A percentile compares a stretch with the other conserved stretches of the same genome.
These are phyloP conservation scores for Pugionium cornutum DNA, from an alignment of 345 rosid genomes.

Conservation along the genomic window DNA sequence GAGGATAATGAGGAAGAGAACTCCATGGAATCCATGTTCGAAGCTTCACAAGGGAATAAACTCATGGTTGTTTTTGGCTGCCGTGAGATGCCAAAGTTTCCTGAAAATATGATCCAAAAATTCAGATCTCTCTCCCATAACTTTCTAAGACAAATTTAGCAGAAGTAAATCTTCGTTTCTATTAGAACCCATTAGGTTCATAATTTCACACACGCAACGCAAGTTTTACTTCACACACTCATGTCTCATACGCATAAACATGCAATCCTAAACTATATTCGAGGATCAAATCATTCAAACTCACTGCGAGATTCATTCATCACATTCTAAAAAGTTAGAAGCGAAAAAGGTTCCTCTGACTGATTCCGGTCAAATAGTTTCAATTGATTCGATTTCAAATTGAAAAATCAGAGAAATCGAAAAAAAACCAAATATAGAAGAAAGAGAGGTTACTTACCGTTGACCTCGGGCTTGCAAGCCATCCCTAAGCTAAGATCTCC, in stretches of 20 bases:
- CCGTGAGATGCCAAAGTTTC: constrained; percentile 26
- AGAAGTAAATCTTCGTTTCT: constrained; percentile 1
- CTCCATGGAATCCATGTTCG: constrained; percentile 36
- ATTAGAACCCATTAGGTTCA: not conserved
- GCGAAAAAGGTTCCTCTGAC: not conserved
- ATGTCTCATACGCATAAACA: not conserved
- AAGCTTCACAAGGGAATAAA: constrained; percentile 58
- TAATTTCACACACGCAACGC: not conserved
- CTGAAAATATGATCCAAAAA: constrained; percentile 24
- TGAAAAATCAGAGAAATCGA: no score
- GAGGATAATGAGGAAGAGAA: constrained; percentile 42
- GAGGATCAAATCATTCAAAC: constrained; percentile 1
- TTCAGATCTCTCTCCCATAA: constrained; percentile 15
- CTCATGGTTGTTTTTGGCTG: constrained; percentile 54
- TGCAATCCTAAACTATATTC: not conserved
- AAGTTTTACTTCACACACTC: not conserved
- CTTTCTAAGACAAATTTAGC: not conserved
- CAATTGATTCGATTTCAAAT: not conserved
- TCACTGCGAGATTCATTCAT: not conserved
- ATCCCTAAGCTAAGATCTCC: constrained; percentile 74
- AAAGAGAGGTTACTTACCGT: constrained; percentile 41
- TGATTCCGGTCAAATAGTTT: no score
- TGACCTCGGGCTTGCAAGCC: constrained; percentile 52
- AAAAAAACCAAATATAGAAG: not conserved
- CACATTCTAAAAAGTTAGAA: not conserved